Conservation (phyloP, 805 yeast species). For the Yarrowia keelungensis region DNA sequence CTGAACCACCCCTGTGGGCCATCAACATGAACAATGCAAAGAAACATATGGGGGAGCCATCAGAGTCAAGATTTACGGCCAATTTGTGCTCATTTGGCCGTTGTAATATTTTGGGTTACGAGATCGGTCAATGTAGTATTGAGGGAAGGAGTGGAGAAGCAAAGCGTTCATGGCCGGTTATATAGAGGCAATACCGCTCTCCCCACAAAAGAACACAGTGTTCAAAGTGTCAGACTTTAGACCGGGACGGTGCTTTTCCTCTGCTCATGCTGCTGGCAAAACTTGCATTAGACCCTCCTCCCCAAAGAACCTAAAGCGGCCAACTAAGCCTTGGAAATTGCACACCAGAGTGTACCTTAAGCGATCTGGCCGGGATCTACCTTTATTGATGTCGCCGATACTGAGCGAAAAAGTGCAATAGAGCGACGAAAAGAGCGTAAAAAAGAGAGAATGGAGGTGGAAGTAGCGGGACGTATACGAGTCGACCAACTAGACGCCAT, state of each 20-base stretch:
- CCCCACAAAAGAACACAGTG: not conserved
- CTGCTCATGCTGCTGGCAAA: not conserved
- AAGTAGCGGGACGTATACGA: no score
- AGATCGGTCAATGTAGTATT: not conserved
- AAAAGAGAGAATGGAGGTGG: no score
- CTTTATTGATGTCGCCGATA: not conserved
- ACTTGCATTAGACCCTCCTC: slow-evolving; percentile 15
- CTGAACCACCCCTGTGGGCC: slow-evolving; percentile 16
- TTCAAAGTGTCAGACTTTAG: not conserved
- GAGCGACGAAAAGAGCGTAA: no score
- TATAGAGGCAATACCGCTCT: no score
- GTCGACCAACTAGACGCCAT: no score
- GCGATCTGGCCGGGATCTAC: slow-evolving; percentile 21
- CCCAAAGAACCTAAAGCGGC: slow-evolving; percentile 1
- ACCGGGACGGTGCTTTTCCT: not conserved
- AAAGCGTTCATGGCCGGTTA: no score
- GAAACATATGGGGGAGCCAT: slow-evolving; percentile 10
- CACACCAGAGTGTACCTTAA: slow-evolving; percentile 10
- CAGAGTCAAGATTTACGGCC: slow-evolving; percentile 29
- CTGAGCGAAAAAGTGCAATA: no score
- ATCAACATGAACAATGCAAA: slow-evolving; percentile 21
- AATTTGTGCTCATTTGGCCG: slow-evolving; percentile 26
- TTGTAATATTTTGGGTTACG: slow-evolving; percentile 14
- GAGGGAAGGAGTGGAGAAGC: not conserved
- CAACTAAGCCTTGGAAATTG: not conserved